Evolutionary conservation across 2,329 filamentous ascomycete genomes (phyloP).

Genomic region (Cladophialophora yegresii): DNA sequence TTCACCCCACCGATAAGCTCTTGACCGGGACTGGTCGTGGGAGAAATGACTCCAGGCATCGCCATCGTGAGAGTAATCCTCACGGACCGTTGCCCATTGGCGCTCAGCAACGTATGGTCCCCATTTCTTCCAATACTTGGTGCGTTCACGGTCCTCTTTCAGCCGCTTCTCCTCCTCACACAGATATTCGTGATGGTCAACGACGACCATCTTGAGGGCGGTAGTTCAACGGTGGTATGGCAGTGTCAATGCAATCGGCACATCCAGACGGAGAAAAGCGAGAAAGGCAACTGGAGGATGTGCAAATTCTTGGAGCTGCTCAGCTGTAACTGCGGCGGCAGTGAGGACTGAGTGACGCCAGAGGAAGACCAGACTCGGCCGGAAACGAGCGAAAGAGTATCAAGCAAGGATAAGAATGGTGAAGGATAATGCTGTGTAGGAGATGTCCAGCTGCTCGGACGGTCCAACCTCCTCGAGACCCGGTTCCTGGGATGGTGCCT

Average conservation of each 20-base stretch:
- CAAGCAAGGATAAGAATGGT: neutral
- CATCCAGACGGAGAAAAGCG: neutral
- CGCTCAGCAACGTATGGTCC: slow-evolving; percentile 90
- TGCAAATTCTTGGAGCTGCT: neutral
- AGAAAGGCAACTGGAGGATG: neutral
- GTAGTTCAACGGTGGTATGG: neutral
- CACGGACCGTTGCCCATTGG: slow-evolving; percentile 88
- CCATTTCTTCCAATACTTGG: slow-evolving; percentile 98
- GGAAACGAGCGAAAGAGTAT: neutral
- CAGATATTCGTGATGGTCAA: slow-evolving; percentile 83
- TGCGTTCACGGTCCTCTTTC: slow-evolving; percentile 77
- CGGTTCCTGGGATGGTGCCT: neutral
- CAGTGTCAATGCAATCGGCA: slow-evolving; percentile 7
- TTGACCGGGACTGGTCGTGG: slow-evolving; percentile 84
- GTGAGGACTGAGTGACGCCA: neutral
- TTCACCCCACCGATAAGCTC: slow-evolving; percentile 92
- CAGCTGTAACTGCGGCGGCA: neutral
- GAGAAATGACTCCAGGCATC: slow-evolving; percentile 98
- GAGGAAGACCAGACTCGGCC: neutral
- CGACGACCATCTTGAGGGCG: slow-evolving; percentile 70
- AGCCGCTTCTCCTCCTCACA: slow-evolving; percentile 89
- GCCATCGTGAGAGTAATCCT: slow-evolving; percentile 87
- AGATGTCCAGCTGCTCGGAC: neutral
- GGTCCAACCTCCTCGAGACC: neutral
- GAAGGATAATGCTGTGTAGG: neutral